Evolutionary conservation across 108 stramenopile species (phyloP).

Genomic region (Cyclotella choctawhatcheeana): DNA sequence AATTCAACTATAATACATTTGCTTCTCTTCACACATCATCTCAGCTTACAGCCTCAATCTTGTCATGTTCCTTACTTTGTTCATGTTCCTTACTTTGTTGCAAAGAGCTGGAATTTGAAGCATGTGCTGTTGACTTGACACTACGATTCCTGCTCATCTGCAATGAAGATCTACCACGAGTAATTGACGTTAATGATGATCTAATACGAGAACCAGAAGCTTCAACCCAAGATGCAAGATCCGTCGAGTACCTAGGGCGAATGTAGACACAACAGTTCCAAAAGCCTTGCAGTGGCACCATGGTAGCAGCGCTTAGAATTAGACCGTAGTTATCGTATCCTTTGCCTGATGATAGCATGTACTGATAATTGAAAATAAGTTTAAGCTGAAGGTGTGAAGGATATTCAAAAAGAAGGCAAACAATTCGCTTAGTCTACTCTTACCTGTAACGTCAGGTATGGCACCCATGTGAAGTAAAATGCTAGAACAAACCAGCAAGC

Average conservation of each 20-base stretch:
- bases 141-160: too few relatives aligned
- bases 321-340: slow-evolving; percentile 8
- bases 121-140: too few relatives aligned
- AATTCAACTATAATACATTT: too few relatives aligned
- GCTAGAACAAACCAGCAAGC: background rate
- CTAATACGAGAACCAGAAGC: background rate
- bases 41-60: too few relatives aligned
- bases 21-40: too few relatives aligned
- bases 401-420: background rate
- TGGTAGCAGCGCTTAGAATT: slow-evolving; percentile 1
- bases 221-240: background rate
- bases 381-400: background rate
- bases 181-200: background rate
- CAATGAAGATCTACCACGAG: too few relatives aligned
- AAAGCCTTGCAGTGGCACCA: slow-evolving; percentile 4
- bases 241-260: background rate
- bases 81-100: too few relatives aligned
- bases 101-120: too few relatives aligned
- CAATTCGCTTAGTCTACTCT: background rate
- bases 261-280: background rate
- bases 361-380: background rate
- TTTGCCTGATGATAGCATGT: background rate
- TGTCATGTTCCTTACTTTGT: too few relatives aligned
- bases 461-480: slow-evolving; percentile 1
- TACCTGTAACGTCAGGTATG: background rate